Evolutionary conservation across 2,329 filamentous ascomycete genomes (phyloP).

Genomic region (Sclerotinia sclerotiorum): DNA sequence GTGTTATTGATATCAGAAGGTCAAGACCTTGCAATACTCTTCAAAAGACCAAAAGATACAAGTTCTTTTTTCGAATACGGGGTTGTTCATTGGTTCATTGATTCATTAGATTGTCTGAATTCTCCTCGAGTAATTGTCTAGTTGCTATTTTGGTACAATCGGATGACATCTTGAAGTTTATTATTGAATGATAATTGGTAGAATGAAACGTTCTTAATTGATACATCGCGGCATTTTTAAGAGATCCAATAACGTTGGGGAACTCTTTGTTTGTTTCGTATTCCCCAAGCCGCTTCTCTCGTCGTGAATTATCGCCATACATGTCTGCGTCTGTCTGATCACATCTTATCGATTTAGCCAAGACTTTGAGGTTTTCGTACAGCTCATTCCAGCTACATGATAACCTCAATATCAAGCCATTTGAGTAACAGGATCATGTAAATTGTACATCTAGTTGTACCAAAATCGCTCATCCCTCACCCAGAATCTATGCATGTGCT

Average conservation of each 20-base stretch:
- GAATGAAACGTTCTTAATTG: neutral
- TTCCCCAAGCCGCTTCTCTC: neutral
- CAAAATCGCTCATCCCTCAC: conserved; percentile 15
- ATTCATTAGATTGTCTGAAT: neutral
- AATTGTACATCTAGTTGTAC: neutral
- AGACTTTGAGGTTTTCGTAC: conserved; percentile 19
- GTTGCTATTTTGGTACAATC: neutral
- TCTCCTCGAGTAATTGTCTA: neutral
- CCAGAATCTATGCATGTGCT: conserved; percentile 4
- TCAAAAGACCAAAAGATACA: neutral
- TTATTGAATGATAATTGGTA: neutral
- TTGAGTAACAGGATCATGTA: neutral
- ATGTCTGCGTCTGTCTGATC: neutral
- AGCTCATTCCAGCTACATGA: neutral
- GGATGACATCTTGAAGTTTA: neutral
- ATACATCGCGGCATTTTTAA: too few species aligned
- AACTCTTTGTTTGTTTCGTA: neutral
- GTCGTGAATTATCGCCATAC: conserved; percentile 15
- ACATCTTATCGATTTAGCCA: conserved; percentile 5
- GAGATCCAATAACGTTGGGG: too few species aligned
- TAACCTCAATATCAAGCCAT: neutral
- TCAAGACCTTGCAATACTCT: neutral
- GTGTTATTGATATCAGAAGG: neutral
- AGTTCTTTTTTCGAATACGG: neutral
- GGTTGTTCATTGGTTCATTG: neutral